These are phyloP conservation scores for Alternaria sp. DNA, from an alignment of 2,329 filamentous ascomycete genomes.

Conservation along the genomic window DNA sequence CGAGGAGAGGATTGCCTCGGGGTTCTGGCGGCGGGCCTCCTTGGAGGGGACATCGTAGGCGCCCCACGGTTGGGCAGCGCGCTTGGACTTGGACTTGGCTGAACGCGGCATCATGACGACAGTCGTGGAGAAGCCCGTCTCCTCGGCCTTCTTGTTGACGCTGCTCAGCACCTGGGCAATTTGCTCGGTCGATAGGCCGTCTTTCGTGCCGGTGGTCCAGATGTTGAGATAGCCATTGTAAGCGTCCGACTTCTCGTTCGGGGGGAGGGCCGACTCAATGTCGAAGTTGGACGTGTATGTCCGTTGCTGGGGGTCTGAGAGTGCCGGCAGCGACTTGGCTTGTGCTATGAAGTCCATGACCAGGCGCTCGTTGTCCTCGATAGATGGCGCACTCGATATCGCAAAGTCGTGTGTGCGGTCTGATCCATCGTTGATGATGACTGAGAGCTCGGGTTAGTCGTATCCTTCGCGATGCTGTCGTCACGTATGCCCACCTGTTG, in stretches of 20 bases:
- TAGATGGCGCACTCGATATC: slow-evolving; percentile 42
- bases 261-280: slow-evolving; percentile 26
- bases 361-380: slow-evolving; percentile 45
- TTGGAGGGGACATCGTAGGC: slow-evolving; percentile 39
- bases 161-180: slow-evolving; percentile 20
- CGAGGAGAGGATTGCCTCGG: slow-evolving; percentile 41
- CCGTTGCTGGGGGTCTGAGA: slow-evolving; percentile 31
- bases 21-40: slow-evolving; percentile 35
- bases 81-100: slow-evolving; percentile 36
- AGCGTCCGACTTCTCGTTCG: slow-evolving; percentile 23
- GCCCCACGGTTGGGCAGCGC: slow-evolving; percentile 44
- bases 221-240: slow-evolving; percentile 42
- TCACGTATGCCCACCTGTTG: slow-evolving; percentile 36
- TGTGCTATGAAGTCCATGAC: slow-evolving; percentile 46
- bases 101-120: slow-evolving; percentile 48
- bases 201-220: slow-evolving; percentile 32
- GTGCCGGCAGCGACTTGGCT: slow-evolving; percentile 39
- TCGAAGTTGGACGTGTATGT: slow-evolving; percentile 36
- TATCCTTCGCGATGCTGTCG: neutral
- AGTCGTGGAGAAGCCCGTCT: slow-evolving; percentile 38
- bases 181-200: slow-evolving; percentile 13
- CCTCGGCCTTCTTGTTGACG: slow-evolving; percentile 16
- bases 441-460: slow-evolving; percentile 29
- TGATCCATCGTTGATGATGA: slow-evolving; percentile 28
- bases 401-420: slow-evolving; percentile 33